A percentile compares a stretch with the other conserved stretches of the same genome.
phyloP scores from a whole-genome alignment of 345 rosid genomes.

The Limnanthes douglasii region DNA sequence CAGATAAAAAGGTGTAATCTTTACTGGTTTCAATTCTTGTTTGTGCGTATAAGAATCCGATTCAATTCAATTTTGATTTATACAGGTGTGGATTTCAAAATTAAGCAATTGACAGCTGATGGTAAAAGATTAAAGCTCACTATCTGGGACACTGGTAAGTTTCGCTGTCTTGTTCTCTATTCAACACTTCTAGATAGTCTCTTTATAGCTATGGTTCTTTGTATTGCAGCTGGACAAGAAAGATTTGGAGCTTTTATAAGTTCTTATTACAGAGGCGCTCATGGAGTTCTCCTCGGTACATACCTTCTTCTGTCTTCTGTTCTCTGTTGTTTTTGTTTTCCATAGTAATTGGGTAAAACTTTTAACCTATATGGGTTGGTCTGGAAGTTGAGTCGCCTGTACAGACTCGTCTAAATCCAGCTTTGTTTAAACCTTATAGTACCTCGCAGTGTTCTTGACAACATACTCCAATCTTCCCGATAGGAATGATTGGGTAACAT shows the following conservation, averaged over 20 bases:
- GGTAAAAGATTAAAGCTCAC: slow-evolving; percentile 85
- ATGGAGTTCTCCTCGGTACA: slow-evolving; percentile 85
- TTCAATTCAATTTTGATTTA: too few species aligned
- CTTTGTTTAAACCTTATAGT: slow-evolving; percentile 1
- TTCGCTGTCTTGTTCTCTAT: background rate
- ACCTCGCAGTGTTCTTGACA: too few species aligned
- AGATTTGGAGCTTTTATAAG: slow-evolving; percentile 83
- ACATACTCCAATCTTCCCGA: too few species aligned
- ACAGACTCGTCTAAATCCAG: too few species aligned
- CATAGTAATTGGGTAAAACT: too few species aligned
- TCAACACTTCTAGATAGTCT: background rate
- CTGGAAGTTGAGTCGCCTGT: too few species aligned
- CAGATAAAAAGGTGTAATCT: too few species aligned
- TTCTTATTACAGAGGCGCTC: slow-evolving; percentile 89
- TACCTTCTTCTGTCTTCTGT: slow-evolving; percentile 3
- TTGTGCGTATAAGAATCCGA: background rate
- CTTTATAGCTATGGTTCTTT: background rate
- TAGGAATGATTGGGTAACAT: too few species aligned
- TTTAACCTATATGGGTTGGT: too few species aligned
- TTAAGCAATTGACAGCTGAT: slow-evolving; percentile 64
- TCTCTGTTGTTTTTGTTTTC: too few species aligned
- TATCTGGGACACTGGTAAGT: slow-evolving; percentile 92
- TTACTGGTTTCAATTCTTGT: too few species aligned
- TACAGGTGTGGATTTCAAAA: slow-evolving; percentile 95
- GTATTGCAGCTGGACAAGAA: slow-evolving; percentile 89